phyloP scores from a whole-genome alignment of 257 asterid species.

The Salvia hispanica region DNA sequence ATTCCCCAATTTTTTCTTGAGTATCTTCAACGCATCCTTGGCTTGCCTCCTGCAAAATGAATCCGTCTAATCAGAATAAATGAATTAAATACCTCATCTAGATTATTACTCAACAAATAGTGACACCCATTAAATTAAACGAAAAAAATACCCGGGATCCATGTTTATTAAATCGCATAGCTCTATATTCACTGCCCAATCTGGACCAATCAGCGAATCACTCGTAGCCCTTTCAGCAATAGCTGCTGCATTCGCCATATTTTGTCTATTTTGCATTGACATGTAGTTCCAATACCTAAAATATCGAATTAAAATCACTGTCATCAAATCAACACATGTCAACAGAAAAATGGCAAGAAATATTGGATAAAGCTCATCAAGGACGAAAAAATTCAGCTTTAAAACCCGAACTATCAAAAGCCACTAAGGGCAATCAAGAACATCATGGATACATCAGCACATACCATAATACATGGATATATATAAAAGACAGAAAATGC shows the following conservation, averaged over 20 bases:
- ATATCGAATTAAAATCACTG: conserved; percentile 24
- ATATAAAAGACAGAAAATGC: not conserved
- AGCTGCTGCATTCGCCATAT: conserved; percentile 86
- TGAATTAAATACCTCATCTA: conserved; percentile 15
- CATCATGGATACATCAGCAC: conserved; percentile 12
- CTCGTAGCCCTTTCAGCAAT: conserved; percentile 97
- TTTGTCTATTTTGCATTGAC: conserved; percentile 27
- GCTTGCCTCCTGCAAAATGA: conserved; percentile 81
- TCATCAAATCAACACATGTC: conserved; percentile 19
- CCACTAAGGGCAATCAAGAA: conserved; percentile 1
- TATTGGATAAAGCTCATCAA: not conserved
- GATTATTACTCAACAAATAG: not conserved
- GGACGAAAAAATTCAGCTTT: conserved; percentile 20
- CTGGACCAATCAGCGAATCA: conserved; percentile 93
- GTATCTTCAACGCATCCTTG: conserved; percentile 85
- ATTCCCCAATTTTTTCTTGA: conserved; percentile 81
- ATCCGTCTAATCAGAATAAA: conserved; percentile 24
- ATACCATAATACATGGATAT: not conserved
- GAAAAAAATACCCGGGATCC: conserved; percentile 69
- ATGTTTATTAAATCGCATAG: conserved; percentile 80
- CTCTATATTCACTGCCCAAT: conserved; percentile 96
- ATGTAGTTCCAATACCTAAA: conserved; percentile 29
- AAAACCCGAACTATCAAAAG: not conserved
- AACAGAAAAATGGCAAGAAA: not conserved
- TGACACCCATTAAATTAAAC: conserved; percentile 4